These are phyloP conservation scores for Boletus pseudopeckii DNA, from an alignment of 768 basidiomycete genomes.

Conservation along the genomic window DNA sequence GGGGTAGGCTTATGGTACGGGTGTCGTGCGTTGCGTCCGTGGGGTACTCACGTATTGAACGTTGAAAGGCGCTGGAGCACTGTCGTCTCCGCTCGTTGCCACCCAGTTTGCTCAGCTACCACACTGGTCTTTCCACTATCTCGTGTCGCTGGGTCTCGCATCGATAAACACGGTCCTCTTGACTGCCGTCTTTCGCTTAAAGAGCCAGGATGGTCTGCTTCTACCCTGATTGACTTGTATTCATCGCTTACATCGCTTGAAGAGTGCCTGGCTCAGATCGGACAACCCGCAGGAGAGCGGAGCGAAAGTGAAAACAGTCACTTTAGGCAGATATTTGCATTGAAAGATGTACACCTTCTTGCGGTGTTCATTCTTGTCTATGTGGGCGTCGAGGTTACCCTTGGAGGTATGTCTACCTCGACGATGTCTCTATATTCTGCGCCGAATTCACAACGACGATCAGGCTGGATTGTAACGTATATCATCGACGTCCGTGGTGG, in stretches of 20 bases:
- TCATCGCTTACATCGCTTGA: not conserved
- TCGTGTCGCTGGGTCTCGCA: constrained; percentile 67
- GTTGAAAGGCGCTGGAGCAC: constrained; percentile 58
- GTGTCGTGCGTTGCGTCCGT: not conserved
- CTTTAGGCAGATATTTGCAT: constrained; percentile 49
- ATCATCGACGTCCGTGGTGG: constrained; percentile 42
- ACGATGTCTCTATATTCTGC: not conserved
- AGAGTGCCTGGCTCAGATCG: constrained; percentile 57
- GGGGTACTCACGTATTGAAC: constrained; percentile 4
- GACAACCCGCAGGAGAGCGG: constrained; percentile 42
- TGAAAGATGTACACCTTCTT: constrained; percentile 56
- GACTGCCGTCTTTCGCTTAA: too few relatives aligned
- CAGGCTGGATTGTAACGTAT: constrained; percentile 73
- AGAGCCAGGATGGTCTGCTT: too few relatives aligned
- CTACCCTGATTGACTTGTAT: not conserved
- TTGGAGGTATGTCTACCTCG: constrained; percentile 33
- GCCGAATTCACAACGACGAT: not conserved
- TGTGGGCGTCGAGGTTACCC: constrained; percentile 62
- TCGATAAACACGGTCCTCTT: too few relatives aligned
- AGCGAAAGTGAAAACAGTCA: constrained; percentile 34
- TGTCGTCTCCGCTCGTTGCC: constrained; percentile 68
- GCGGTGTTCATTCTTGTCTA: constrained; percentile 65
- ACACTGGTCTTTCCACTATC: constrained; percentile 78
- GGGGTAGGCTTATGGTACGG: constrained; percentile 33
- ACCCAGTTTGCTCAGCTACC: constrained; percentile 71